These are phyloP conservation scores for Calocera viscosa DNA, from an alignment of 768 basidiomycete species.

Conservation along the genomic window DNA sequence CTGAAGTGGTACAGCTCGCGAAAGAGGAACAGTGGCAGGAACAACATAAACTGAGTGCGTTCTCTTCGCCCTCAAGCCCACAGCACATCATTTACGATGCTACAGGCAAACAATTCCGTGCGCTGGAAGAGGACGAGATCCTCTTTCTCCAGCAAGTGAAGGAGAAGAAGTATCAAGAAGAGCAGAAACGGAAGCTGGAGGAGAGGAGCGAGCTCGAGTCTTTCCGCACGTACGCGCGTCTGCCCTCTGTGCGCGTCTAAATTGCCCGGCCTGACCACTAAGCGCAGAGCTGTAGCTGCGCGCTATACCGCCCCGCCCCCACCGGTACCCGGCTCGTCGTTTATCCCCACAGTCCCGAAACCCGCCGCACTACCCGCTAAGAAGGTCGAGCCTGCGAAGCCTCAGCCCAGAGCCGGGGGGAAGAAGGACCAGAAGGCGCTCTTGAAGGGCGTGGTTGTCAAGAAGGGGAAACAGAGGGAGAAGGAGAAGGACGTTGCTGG, in stretches of 20 bases:
- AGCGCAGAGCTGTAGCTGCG: slow-evolving; percentile 53
- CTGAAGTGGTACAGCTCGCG: slow-evolving; percentile 57
- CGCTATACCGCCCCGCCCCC: slow-evolving; percentile 35
- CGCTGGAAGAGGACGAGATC: slow-evolving; percentile 80
- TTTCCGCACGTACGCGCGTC: slow-evolving; percentile 54
- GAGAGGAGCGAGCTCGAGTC: slow-evolving; percentile 68
- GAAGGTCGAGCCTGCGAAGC: slow-evolving; percentile 18
- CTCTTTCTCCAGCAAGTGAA: slow-evolving; percentile 75
- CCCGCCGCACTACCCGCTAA: slow-evolving; percentile 25
- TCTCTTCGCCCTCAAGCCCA: no score
- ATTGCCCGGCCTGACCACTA: background rate
- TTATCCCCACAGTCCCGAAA: slow-evolving; percentile 19
- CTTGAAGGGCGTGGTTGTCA: slow-evolving; percentile 25
- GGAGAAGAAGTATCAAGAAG: slow-evolving; percentile 63
- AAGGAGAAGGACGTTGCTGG: background rate
- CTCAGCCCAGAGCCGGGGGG: background rate
- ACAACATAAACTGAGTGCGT: slow-evolving; percentile 56
- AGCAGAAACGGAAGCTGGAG: slow-evolving; percentile 55
- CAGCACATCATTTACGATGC: no score
- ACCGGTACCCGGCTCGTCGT: slow-evolving; percentile 24
- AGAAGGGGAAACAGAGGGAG: slow-evolving; percentile 33
- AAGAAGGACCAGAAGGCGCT: slow-evolving; percentile 7
- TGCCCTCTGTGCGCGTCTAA: background rate
- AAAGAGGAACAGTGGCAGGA: slow-evolving; percentile 93
- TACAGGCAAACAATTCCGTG: slow-evolving; percentile 76